Conservation (phyloP, 139 green algal genomes). For the Raphidocelis subcapitata region DNA sequence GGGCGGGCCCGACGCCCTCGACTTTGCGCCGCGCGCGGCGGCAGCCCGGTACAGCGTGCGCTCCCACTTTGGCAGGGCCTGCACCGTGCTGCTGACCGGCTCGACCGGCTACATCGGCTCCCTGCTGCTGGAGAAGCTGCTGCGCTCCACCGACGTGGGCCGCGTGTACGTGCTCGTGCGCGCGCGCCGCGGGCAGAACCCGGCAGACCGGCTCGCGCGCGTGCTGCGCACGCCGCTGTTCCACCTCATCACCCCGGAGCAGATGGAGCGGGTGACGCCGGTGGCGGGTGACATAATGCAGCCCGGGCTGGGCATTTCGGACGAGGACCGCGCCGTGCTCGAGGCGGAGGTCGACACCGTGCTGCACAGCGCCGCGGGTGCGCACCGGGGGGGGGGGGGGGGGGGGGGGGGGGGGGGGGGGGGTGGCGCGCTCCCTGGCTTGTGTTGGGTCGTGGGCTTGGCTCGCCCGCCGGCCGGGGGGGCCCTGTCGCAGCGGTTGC, state of each 20-base stretch:
- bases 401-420: no score
- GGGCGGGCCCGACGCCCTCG: no score
- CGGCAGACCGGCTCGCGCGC: not conserved
- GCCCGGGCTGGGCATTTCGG: constrained; percentile 15
- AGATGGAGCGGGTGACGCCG: constrained; percentile 2
- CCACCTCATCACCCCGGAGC: constrained; percentile 5
- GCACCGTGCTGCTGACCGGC: constrained; percentile 27
- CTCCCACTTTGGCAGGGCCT: no score
- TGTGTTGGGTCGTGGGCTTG: no score
- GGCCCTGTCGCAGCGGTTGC: no score
- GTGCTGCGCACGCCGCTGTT: constrained; percentile 14
- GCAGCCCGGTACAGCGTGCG: no score
- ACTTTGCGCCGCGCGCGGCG: no score
- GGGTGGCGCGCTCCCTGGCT: no score
- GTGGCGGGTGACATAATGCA: constrained; percentile 19
- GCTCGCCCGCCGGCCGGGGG: no score
- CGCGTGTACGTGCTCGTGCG: constrained; percentile 18
- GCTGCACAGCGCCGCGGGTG: constrained; percentile 31
- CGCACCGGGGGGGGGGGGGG: no score
- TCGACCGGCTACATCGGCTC: constrained; percentile 47
- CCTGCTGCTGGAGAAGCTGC: constrained; percentile 26
- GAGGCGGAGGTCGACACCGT: constrained; percentile 8
- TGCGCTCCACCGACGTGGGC: constrained; percentile 13
- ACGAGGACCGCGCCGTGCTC: constrained; percentile 2
- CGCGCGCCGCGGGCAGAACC: constrained; percentile 7